Evolutionary conservation across 805 yeast species (phyloP).

Genomic region (Tetrapisispora namnaoensis): DNA sequence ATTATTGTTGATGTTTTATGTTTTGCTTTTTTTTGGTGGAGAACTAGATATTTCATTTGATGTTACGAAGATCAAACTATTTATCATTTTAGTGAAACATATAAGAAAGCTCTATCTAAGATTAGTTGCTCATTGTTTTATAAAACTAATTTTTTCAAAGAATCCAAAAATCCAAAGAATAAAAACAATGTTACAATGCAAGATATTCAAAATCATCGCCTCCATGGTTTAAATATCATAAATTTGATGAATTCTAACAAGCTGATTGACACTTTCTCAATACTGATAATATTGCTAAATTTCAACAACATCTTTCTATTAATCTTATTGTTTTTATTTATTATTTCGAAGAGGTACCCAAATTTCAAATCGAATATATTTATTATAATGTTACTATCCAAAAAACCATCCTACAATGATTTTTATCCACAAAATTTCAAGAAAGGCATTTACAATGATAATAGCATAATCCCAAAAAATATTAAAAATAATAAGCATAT

Average conservation of each 20-base stretch:
- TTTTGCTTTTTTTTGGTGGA: too few species aligned
- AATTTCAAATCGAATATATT: slow-evolving; percentile 22
- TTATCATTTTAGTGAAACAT: too few species aligned
- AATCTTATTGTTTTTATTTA: slow-evolving; percentile 18
- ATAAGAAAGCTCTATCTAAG: too few species aligned
- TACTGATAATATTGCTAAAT: slow-evolving; percentile 25
- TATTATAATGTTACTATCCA: slow-evolving; percentile 21
- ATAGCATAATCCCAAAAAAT: not conserved
- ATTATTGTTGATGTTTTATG: too few species aligned
- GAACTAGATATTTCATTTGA: too few species aligned
- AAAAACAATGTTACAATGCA: not conserved
- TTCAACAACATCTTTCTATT: slow-evolving; percentile 23
- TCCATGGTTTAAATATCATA: not conserved
- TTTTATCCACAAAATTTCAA: not conserved
- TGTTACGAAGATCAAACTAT: too few species aligned
- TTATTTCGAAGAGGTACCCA: slow-evolving; percentile 20
- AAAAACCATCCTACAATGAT: slow-evolving; percentile 14
- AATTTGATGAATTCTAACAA: slow-evolving; percentile 13
- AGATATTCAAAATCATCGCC: not conserved
- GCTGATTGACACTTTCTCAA: slow-evolving; percentile 26
- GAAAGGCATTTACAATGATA: not conserved
- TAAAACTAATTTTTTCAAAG: not conserved
- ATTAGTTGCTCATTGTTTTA: too few species aligned
- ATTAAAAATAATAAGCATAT: slow-evolving; percentile 1
- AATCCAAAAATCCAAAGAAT: not conserved